These are phyloP conservation scores for Rubus parviflorus DNA, from an alignment of 306 rosid genomes.

Conservation along the genomic window DNA sequence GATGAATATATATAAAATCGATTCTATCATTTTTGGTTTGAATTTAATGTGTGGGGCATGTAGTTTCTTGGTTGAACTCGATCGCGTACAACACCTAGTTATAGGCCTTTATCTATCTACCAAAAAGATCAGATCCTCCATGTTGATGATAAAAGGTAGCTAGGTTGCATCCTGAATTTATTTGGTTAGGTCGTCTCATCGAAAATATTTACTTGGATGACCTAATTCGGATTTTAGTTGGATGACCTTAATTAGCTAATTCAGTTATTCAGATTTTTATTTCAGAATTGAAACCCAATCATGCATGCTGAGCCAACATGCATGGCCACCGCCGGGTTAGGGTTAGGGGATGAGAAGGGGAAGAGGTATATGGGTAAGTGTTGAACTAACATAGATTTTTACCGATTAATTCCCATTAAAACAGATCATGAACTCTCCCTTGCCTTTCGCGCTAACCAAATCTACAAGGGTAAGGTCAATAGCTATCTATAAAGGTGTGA, in stretches of 20 bases:
- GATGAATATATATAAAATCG: neutral
- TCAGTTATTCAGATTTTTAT: neutral
- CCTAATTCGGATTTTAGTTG: neutral
- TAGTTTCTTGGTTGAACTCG: slow-evolving; percentile 1
- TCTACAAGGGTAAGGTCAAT: too few species aligned
- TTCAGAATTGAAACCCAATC: neutral
- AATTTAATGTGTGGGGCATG: neutral
- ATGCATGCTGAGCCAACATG: neutral
- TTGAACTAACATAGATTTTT: too few species aligned
- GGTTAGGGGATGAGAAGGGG: too few species aligned
- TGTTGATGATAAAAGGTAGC: neutral
- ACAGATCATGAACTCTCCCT: too few species aligned
- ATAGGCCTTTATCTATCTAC: neutral
- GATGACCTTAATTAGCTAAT: neutral
- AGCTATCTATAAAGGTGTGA: too few species aligned
- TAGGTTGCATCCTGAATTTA: slow-evolving; percentile 9
- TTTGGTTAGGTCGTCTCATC: neutral
- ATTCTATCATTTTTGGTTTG: neutral
- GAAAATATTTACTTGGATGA: neutral
- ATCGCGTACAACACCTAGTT: neutral
- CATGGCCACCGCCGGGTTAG: too few species aligned
- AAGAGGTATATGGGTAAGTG: too few species aligned
- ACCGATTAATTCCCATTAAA: too few species aligned
- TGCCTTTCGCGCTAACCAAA: too few species aligned
- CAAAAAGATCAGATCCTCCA: slow-evolving; percentile 5